Conservation (phyloP, 108 stramenopile genomes). For the Skeletonema marinoi region DNA sequence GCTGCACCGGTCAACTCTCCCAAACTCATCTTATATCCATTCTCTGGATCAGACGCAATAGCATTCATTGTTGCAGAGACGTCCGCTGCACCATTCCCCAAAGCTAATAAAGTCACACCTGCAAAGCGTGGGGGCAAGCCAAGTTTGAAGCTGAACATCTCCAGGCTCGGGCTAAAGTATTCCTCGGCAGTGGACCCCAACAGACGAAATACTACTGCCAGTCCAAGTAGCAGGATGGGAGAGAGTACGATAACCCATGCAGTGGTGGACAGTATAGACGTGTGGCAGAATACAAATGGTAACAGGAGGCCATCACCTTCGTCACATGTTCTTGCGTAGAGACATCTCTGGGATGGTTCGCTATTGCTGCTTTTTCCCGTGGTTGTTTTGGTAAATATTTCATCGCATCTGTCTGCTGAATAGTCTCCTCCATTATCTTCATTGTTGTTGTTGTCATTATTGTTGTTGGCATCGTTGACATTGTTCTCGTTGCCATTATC, state of each 20-base stretch:
- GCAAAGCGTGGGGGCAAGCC: constrained; percentile 94
- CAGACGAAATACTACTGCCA: constrained; percentile 84
- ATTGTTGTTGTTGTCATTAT: constrained; percentile 8
- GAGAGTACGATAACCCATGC: constrained; percentile 54
- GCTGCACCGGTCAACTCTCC: constrained; percentile 94
- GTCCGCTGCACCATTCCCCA: constrained; percentile 98
- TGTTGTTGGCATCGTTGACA: constrained; percentile 7
- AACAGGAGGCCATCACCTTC: constrained; percentile 63
- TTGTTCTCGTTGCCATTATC: background rate
- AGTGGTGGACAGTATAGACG: constrained; percentile 24
- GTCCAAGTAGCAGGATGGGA: constrained; percentile 67
- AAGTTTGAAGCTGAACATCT: constrained; percentile 84
- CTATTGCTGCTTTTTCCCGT: constrained; percentile 7
- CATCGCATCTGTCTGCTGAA: constrained; percentile 29
- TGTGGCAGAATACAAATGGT: constrained; percentile 72
- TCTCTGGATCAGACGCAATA: constrained; percentile 61
- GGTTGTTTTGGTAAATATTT: constrained; percentile 5
- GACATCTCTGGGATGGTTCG: constrained; percentile 53
- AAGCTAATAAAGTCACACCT: constrained; percentile 93
- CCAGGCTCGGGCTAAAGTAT: constrained; percentile 92
- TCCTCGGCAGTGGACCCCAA: constrained; percentile 95
- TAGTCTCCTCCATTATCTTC: constrained; percentile 25
- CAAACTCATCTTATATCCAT: constrained; percentile 85
- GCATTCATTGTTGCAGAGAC: constrained; percentile 91
- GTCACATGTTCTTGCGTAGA: constrained; percentile 75